Evolutionary conservation across 129 eudicot genomes (phyloP).

Genomic region (Flaveria bidentis): DNA sequence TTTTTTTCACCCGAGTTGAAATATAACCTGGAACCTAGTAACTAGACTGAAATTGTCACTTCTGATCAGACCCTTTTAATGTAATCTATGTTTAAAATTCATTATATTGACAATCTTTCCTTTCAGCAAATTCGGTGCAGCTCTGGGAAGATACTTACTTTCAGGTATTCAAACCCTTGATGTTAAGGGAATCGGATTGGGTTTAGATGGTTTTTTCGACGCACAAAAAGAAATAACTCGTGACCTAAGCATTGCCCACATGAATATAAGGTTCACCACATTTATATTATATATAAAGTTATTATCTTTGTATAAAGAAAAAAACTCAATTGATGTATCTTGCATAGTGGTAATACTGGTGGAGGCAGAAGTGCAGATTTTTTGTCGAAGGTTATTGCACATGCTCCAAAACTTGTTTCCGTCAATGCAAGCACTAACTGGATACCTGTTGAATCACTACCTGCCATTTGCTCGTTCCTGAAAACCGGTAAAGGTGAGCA

Average conservation of each 20-base stretch:
- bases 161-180: conserved; percentile 52
- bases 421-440: conserved; percentile 62
- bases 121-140: conserved; percentile 52
- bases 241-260: conserved; percentile 43
- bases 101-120: background rate
- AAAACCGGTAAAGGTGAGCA: conserved; percentile 54
- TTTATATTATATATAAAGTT: background rate
- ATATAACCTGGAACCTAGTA: background rate
- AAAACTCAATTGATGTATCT: conserved; percentile 24
- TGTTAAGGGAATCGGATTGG: conserved; percentile 60
- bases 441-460: conserved; percentile 64
- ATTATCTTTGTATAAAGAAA: background rate
- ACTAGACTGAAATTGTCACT: background rate
- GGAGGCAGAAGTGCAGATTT: conserved; percentile 54
- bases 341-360: conserved; percentile 64
- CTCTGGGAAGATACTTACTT: conserved; percentile 57
- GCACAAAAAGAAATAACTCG: conserved; percentile 42
- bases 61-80: background rate
- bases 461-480: conserved; percentile 47
- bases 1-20: background rate
- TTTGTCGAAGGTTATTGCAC: conserved; percentile 50
- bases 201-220: conserved; percentile 59
- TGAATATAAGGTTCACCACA: conserved; percentile 64
- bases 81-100: conserved; percentile 3
- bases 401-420: conserved; percentile 55